A percentile compares a stretch with the other conserved stretches of the same genome.
Conservation (phyloP, 768 basidiomycete species). For the Galerina marginata region DNA sequence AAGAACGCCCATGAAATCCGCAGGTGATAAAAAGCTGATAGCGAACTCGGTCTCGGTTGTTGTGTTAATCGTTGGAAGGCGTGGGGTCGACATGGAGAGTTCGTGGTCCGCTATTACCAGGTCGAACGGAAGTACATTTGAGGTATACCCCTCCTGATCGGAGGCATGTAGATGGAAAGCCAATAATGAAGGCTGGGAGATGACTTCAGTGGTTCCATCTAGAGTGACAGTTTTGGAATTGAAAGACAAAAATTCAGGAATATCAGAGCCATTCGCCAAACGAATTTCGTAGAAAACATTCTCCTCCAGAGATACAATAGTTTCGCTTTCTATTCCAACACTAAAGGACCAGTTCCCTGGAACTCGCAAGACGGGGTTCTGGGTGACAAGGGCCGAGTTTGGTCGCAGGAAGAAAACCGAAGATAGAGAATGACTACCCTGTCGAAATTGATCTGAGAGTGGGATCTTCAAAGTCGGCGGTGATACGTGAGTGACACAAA, state of each 20-base stretch:
- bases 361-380: slow-evolving; percentile 67
- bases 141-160: slow-evolving; percentile 75
- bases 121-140: slow-evolving; percentile 62
- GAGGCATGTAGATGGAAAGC: slow-evolving; percentile 69
- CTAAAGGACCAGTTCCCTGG: slow-evolving; percentile 90
- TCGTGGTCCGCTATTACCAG: slow-evolving; percentile 74
- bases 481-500: slow-evolving; percentile 61
- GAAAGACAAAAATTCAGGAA: slow-evolving; percentile 82
- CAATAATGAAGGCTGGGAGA: slow-evolving; percentile 47
- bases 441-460: slow-evolving; percentile 63
- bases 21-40: slow-evolving; percentile 54
- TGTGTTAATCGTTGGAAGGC: slow-evolving; percentile 73
- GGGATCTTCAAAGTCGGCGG: slow-evolving; percentile 60
- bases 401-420: slow-evolving; percentile 75
- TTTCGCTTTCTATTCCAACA: slow-evolving; percentile 76
- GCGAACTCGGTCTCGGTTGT: slow-evolving; percentile 62
- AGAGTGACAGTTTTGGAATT: slow-evolving; percentile 72
- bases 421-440: slow-evolving; percentile 67
- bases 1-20: slow-evolving; percentile 66
- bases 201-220: slow-evolving; percentile 65
- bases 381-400: slow-evolving; percentile 58
- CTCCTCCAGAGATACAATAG: slow-evolving; percentile 51
- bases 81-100: slow-evolving; percentile 49
- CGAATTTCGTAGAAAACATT: slow-evolving; percentile 68
- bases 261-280: slow-evolving; percentile 66